A percentile compares a stretch with the other conserved stretches of the same genome.
Conservation (phyloP, 2,329 filamentous ascomycete species). For the Penicillium nordicum region DNA sequence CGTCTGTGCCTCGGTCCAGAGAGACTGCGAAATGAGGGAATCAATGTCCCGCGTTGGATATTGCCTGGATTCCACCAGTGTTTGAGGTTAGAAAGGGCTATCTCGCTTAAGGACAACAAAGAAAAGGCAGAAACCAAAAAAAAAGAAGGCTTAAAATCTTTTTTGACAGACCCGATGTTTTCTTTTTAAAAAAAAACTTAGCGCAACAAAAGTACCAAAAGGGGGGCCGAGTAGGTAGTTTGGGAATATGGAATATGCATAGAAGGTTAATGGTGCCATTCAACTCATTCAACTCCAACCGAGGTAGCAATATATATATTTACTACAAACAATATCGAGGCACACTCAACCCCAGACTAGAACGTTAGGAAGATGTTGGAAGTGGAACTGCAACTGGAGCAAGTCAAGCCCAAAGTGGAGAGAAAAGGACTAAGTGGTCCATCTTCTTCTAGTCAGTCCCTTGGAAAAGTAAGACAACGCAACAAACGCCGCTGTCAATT, state of each 20-base stretch:
- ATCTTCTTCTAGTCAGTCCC: no score
- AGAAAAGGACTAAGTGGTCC: no score
- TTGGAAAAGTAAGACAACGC: not conserved
- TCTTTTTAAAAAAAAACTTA: not conserved
- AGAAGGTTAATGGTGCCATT: not conserved
- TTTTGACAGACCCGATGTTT: not conserved
- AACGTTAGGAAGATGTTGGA: not conserved
- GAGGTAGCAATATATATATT: not conserved
- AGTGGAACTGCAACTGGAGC: not conserved
- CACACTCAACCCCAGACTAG: not conserved
- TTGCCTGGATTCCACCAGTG: no score
- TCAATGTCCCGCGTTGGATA: no score
- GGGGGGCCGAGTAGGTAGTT: not conserved
- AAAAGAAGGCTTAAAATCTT: not conserved
- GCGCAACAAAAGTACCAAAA: not conserved
- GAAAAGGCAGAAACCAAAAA: not conserved
- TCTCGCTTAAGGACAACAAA: not conserved
- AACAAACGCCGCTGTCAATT: constrained; percentile 5
- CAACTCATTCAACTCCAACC: not conserved
- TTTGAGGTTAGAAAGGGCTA: no score
- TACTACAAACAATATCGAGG: not conserved
- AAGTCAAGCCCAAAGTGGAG: not conserved
- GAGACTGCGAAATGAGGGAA: no score
- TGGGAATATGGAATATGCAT: not conserved
- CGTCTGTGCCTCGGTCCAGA: not conserved